phyloP scores from a whole-genome alignment of 345 rosid species.

The Mercurialis annua region DNA sequence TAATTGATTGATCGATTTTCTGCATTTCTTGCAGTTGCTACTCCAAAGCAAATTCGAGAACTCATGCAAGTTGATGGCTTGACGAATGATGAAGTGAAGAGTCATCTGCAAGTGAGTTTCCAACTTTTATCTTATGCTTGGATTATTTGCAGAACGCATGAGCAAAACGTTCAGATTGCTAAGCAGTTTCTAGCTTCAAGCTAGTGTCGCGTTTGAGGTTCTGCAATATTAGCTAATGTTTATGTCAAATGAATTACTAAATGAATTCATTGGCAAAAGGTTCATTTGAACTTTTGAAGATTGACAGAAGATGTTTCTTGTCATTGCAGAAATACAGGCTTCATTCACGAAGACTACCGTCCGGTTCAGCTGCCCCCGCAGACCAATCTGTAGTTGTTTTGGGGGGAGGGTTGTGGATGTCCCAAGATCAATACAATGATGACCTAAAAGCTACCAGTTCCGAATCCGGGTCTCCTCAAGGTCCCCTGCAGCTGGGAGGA shows the following conservation, averaged over 20 bases:
- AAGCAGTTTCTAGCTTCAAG: neutral
- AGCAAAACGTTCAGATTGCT: slow-evolving; percentile 1
- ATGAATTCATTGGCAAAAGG: too few species aligned
- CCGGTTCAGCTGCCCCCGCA: slow-evolving; percentile 34
- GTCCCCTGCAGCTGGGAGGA: slow-evolving; percentile 67
- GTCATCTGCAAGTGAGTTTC: slow-evolving; percentile 82
- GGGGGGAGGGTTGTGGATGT: slow-evolving; percentile 62
- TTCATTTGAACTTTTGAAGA: neutral
- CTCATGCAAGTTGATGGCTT: slow-evolving; percentile 93
- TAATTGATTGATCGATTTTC: neutral
- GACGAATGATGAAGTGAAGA: slow-evolving; percentile 97
- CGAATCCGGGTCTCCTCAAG: slow-evolving; percentile 73
- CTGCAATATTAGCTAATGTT: too few species aligned
- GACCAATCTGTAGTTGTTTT: slow-evolving; percentile 49
- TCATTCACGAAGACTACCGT: slow-evolving; percentile 49
- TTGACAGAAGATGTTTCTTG: slow-evolving; percentile 16
- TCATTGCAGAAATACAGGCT: slow-evolving; percentile 75
- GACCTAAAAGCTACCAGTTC: slow-evolving; percentile 50
- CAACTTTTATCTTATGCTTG: neutral
- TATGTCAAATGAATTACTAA: too few species aligned
- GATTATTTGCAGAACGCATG: slow-evolving; percentile 11
- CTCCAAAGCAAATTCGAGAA: slow-evolving; percentile 95
- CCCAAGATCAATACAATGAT: slow-evolving; percentile 49
- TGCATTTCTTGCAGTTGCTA: slow-evolving; percentile 61
- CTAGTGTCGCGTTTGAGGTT: neutral